These are phyloP conservation scores for Neurospora sp. DNA, from an alignment of 495 filamentous ascomycete species.

Conservation along the genomic window DNA sequence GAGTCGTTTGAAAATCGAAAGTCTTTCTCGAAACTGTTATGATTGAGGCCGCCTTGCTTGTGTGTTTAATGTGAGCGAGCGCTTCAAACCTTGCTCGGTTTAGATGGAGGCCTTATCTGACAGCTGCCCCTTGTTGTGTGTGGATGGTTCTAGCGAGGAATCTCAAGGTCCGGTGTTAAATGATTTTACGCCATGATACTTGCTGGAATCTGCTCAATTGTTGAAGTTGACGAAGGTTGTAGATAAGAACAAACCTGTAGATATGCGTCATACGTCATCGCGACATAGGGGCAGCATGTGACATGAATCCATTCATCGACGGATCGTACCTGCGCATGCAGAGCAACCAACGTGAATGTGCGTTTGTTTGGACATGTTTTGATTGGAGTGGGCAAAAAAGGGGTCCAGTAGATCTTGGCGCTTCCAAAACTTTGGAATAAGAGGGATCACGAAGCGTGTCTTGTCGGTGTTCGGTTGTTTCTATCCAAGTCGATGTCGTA, in stretches of 20 bases:
- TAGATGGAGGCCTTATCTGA: not conserved
- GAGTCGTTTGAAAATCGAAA: not conserved
- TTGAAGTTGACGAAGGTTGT: not conserved
- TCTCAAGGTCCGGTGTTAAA: not conserved
- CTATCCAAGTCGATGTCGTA: not conserved
- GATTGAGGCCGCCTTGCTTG: not conserved
- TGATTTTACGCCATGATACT: not conserved
- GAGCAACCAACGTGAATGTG: not conserved
- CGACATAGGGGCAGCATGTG: not conserved
- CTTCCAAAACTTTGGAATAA: not conserved
- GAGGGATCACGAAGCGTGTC: not conserved
- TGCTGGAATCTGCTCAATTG: not conserved
- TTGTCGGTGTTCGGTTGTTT: not conserved
- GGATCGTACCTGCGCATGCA: not conserved
- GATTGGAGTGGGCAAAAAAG: not conserved
- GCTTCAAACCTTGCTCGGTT: not conserved
- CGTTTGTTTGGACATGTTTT: not conserved
- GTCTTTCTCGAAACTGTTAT: not conserved
- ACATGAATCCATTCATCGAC: not conserved
- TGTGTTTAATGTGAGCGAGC: not conserved
- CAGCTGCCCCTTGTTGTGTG: not conserved
- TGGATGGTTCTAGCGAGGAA: not conserved
- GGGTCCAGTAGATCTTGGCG: not conserved
- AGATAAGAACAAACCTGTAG: not conserved
- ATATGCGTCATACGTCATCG: not conserved